Evolutionary conservation across 1,139 yeast genomes (phyloP).

Genomic region (Diutina siamensis): DNA sequence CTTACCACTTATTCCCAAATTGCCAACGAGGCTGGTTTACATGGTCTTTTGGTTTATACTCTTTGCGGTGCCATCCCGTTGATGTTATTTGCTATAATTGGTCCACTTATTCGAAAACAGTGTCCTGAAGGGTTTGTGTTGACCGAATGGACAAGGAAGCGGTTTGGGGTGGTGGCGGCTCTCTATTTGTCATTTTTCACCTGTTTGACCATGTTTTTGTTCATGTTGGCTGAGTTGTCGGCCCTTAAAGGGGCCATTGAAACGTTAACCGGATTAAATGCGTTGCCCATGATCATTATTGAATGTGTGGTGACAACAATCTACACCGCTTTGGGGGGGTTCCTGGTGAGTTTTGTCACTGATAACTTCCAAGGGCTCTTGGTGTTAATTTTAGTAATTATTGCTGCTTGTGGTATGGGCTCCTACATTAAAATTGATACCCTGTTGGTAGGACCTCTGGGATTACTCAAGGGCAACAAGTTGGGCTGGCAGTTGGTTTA

Average conservation of each 20-base stretch:
- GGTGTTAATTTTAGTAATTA: constrained; percentile 53
- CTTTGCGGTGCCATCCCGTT: constrained; percentile 79
- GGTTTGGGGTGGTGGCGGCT: constrained; percentile 66
- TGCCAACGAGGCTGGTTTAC: constrained; percentile 77
- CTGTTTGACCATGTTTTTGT: constrained; percentile 73
- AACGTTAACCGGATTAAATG: constrained; percentile 68
- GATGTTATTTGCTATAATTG: constrained; percentile 66
- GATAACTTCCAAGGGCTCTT: constrained; percentile 79
- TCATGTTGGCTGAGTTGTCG: constrained; percentile 79
- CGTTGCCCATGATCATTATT: constrained; percentile 73
- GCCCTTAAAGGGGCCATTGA: constrained; percentile 69
- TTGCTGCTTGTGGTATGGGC: constrained; percentile 77
- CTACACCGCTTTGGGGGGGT: constrained; percentile 85
- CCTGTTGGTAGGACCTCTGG: constrained; percentile 50
- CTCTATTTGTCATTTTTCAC: constrained; percentile 74
- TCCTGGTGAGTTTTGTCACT: constrained; percentile 77
- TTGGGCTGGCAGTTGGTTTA: constrained; percentile 87
- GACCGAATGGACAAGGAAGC: constrained; percentile 86
- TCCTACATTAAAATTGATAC: constrained; percentile 62
- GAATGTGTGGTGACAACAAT: constrained; percentile 82
- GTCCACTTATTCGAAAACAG: constrained; percentile 65
- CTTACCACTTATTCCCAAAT: constrained; percentile 78
- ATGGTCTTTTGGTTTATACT: constrained; percentile 76
- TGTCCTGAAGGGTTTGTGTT: constrained; percentile 89
- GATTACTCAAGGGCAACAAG: constrained; percentile 48